Base-by-base conservation (phyloP, 257 asterid genomes). In the Schizonepeta tenuifolia region DNA sequence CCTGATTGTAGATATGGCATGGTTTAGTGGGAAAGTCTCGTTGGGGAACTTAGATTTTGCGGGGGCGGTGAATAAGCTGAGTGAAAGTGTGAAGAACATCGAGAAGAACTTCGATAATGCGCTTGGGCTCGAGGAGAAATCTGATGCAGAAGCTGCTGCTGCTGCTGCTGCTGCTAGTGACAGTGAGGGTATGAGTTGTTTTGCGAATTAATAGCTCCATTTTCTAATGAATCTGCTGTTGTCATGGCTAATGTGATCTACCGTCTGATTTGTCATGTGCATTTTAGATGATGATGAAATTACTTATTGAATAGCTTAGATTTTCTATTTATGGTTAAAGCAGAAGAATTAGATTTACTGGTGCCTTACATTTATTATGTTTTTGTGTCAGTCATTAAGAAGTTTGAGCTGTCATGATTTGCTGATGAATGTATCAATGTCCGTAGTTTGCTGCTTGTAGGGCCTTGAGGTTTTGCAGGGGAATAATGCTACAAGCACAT, bases 81-180 rank as follows among this genome's bases (percentile, higher is more conserved):
- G 97, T 79, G 99, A 95, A 83, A 88, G 99, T 81, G 99, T 92
- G 62, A 95, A 95, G 76, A 92, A 85, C 74, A 95, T 95, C 9
- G 99, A 92, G 86, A 92, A 95, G 85, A 95, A 92, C 85, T 95
- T 95, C 79, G 99, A 95, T 46, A 87, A 61, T n/a, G 99, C 99
- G 12, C 92, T 95, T 46, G 99, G 99, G 59, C 88, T 95, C 18
- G 97, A 95, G 69, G 99, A 88, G 84, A 86, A 88, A 72, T 76
- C 96, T 13, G 90, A 86, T 64, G 76, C 75, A 40, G 49, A 76
- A 40, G 41, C 57, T 36, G 17, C 79, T 54, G 41, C 77, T 40
- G 47, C 77, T 43, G 40, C 56, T 36, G 17, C 79, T 54, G 41
- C 77, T 44, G 47, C 77, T 49, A 83, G 84, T 73, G 79, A 64